Evolutionary conservation across 2,329 filamentous ascomycete genomes (phyloP).

Genomic region (Colletotrichum horii): DNA sequence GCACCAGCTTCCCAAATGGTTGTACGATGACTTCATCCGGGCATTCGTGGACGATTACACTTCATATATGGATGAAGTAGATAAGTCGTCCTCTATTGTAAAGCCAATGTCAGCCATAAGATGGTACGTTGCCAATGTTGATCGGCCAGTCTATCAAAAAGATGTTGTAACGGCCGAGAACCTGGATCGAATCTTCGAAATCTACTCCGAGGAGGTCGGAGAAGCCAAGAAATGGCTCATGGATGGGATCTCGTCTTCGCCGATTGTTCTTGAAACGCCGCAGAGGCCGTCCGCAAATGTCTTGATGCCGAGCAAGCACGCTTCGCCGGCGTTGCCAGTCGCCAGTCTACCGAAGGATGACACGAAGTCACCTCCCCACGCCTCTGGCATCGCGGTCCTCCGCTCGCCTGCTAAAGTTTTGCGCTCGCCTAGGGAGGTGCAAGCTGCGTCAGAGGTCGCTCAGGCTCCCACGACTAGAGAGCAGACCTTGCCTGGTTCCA

Average conservation of each 20-base stretch:
- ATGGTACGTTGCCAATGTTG: constrained; percentile 42
- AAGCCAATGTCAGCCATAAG: constrained; percentile 40
- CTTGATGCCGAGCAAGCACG: neutral
- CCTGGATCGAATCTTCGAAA: constrained; percentile 35
- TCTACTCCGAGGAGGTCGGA: constrained; percentile 34
- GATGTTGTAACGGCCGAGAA: constrained; percentile 39
- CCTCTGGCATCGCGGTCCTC: neutral
- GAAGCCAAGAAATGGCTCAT: neutral
- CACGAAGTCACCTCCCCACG: neutral
- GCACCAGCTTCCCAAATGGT: constrained; percentile 41
- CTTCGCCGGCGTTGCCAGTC: neutral
- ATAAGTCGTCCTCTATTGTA: constrained; percentile 24
- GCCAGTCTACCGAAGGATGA: neutral
- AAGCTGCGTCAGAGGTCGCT: neutral
- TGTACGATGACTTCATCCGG: constrained; percentile 60
- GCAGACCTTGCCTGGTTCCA: neutral
- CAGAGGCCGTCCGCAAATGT: neutral
- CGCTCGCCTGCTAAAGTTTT: neutral
- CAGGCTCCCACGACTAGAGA: neutral
- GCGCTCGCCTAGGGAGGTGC: neutral
- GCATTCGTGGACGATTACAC: constrained; percentile 47
- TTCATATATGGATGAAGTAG: constrained; percentile 39
- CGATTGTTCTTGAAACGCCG: neutral
- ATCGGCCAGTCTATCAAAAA: constrained; percentile 25
- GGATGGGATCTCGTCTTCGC: neutral